phyloP scores from a whole-genome alignment of 257 asterid species.

The Oldenlandia corymbosa region DNA sequence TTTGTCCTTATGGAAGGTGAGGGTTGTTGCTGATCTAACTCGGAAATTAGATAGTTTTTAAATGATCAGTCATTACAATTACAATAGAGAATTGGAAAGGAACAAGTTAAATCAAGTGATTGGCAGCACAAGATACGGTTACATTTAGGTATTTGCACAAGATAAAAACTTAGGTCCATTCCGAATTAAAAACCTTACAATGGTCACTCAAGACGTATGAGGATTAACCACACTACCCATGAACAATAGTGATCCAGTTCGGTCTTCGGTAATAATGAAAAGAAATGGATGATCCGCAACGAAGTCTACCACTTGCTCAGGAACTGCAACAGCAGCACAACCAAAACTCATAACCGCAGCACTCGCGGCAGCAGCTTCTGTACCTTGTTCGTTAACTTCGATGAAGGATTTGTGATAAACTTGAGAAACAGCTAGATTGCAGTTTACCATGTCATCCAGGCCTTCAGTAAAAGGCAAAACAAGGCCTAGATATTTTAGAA shows the following conservation, averaged over 20 bases:
- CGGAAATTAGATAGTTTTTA: no score
- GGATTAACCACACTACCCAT: slow-evolving; percentile 31
- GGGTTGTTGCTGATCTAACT: no score
- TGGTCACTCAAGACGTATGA: no score
- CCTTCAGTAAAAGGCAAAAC: slow-evolving; percentile 26
- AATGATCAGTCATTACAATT: no score
- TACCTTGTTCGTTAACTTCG: slow-evolving; percentile 37
- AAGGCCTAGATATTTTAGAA: slow-evolving; percentile 25
- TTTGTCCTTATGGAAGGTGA: no score
- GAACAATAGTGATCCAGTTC: slow-evolving; percentile 24
- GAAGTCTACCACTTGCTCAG: slow-evolving; percentile 15
- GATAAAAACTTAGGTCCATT: no score
- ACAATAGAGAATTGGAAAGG: no score
- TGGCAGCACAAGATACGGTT: no score
- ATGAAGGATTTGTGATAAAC: slow-evolving; percentile 34
- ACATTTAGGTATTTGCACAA: no score
- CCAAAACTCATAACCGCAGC: not conserved
- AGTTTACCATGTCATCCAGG: slow-evolving; percentile 30
- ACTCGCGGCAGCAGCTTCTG: slow-evolving; percentile 38
- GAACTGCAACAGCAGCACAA: not conserved
- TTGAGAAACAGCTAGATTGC: slow-evolving; percentile 24
- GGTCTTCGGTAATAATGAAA: slow-evolving; percentile 30
- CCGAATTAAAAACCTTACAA: no score
- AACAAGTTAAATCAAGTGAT: no score
- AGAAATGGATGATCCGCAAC: slow-evolving; percentile 39